Evolutionary conservation across 257 asterid genomes (phyloP).

Genomic region (Ilex asprella): DNA sequence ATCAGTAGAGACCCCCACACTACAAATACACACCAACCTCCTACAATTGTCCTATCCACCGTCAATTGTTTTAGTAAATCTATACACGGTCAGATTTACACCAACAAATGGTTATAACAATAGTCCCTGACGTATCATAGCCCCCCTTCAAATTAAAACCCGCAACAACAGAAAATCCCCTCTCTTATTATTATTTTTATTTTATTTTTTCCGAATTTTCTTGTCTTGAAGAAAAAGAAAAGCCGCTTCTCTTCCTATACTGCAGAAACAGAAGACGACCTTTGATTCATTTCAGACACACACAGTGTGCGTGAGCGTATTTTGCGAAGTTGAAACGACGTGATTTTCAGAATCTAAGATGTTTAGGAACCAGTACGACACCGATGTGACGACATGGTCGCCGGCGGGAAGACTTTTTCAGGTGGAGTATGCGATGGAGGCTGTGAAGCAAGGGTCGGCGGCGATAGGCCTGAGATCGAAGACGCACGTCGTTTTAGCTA

Average conservation of each 20-base stretch:
- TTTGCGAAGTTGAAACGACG: conserved; percentile 1
- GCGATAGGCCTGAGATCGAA: conserved; percentile 95
- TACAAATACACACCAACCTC: too few relatives aligned
- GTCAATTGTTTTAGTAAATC: too few relatives aligned
- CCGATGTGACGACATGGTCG: conserved; percentile 98
- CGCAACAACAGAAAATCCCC: background rate
- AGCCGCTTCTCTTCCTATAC: background rate
- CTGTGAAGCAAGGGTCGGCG: conserved; percentile 98
- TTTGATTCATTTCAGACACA: background rate
- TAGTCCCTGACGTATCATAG: too few relatives aligned
- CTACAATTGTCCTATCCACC: too few relatives aligned
- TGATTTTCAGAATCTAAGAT: conserved; percentile 24
- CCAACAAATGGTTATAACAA: too few relatives aligned
- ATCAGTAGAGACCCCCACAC: too few relatives aligned
- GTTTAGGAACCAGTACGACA: conserved; percentile 96
- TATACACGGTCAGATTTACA: too few relatives aligned
- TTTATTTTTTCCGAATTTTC: background rate
- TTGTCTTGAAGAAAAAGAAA: conserved; percentile 66
- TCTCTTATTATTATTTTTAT: background rate
- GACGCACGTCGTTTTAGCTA: conserved; percentile 82
- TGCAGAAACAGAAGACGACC: background rate
- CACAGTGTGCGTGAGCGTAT: background rate
- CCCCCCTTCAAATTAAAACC: too few relatives aligned
- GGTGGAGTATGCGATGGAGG: conserved; percentile 98
- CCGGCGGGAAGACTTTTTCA: conserved; percentile 95